These are phyloP conservation scores for Nymphaea colorata DNA, from an alignment of 164 flowering plant genomes.

Conservation along the genomic window DNA sequence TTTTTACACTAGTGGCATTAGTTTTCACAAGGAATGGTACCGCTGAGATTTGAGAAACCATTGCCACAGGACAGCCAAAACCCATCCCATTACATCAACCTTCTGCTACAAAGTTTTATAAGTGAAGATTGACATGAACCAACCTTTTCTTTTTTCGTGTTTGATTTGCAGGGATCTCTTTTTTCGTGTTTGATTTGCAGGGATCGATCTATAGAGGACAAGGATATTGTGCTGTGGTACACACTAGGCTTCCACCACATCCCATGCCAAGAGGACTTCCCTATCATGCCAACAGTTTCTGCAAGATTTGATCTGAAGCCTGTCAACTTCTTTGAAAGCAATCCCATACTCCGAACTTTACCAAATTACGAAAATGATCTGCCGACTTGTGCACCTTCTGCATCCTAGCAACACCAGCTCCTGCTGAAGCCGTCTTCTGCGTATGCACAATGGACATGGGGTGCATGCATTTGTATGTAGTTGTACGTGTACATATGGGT, in stretches of 20 bases:
- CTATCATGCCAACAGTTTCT: slow-evolving; percentile 63
- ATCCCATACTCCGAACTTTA: slow-evolving; percentile 33
- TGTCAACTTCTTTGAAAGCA: slow-evolving; percentile 59
- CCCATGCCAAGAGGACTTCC: slow-evolving; percentile 76
- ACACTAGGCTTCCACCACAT: slow-evolving; percentile 65
- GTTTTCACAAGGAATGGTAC: neutral
- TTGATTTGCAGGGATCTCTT: slow-evolving; percentile 34
- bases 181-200: slow-evolving; percentile 17
- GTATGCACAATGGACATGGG: too few relatives aligned
- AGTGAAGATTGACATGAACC: neutral
- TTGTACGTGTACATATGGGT: too few relatives aligned
- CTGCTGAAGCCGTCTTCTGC: too few relatives aligned
- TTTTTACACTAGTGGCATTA: too few relatives aligned
- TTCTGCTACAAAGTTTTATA: too few relatives aligned
- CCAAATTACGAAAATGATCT: slow-evolving; percentile 34
- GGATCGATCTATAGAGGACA: slow-evolving; percentile 48
- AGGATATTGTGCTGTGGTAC: slow-evolving; percentile 72
- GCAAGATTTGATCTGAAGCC: slow-evolving; percentile 67
- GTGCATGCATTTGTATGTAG: too few relatives aligned
- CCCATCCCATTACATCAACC: too few relatives aligned
- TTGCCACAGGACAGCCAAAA: too few relatives aligned
- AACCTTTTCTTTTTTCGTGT: neutral
- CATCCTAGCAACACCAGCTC: slow-evolving; percentile 3
- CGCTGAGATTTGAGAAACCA: too few relatives aligned
- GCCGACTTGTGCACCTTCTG: slow-evolving; percentile 46